Conservation (phyloP, 108 stramenopile species). For the Pseudonitzschia multiseries region DNA sequence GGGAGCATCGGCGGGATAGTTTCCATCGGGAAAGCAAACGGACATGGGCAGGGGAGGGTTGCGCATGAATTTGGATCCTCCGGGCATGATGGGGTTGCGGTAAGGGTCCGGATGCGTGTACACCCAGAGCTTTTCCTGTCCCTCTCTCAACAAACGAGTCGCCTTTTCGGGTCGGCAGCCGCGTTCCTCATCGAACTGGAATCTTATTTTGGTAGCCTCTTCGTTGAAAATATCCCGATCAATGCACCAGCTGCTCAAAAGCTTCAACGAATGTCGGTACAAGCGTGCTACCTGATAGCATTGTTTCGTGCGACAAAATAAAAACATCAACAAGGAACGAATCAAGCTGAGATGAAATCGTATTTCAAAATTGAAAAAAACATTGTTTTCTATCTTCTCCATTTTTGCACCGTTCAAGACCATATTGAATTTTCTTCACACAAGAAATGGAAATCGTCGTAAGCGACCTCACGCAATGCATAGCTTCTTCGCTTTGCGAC, state of each 20-base stretch:
- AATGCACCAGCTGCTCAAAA: constrained; percentile 83
- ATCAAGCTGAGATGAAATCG: not conserved
- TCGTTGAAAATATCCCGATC: constrained; percentile 89
- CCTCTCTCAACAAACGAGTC: constrained; percentile 71
- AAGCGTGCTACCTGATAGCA: constrained; percentile 67
- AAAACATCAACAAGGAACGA: not conserved
- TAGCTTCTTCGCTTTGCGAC: too few species aligned
- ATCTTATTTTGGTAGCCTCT: constrained; percentile 77
- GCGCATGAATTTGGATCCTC: constrained; percentile 97
- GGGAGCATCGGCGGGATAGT: constrained; percentile 82
- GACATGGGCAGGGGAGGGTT: constrained; percentile 92
- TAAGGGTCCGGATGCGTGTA: constrained; percentile 92
- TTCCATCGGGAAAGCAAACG: constrained; percentile 93
- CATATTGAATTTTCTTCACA: too few species aligned
- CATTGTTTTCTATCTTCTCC: too few species aligned
- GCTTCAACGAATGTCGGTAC: constrained; percentile 77
- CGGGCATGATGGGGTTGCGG: constrained; percentile 93
- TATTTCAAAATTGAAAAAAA: not conserved
- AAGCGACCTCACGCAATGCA: too few species aligned
- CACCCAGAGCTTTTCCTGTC: constrained; percentile 70
- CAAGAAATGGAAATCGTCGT: too few species aligned
- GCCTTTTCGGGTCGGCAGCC: constrained; percentile 66
- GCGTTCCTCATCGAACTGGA: constrained; percentile 80
- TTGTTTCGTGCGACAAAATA: not conserved
- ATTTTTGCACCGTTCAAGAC: too few species aligned